phyloP scores from a whole-genome alignment of 257 asterid species.

The Przewalskia tangutica region DNA sequence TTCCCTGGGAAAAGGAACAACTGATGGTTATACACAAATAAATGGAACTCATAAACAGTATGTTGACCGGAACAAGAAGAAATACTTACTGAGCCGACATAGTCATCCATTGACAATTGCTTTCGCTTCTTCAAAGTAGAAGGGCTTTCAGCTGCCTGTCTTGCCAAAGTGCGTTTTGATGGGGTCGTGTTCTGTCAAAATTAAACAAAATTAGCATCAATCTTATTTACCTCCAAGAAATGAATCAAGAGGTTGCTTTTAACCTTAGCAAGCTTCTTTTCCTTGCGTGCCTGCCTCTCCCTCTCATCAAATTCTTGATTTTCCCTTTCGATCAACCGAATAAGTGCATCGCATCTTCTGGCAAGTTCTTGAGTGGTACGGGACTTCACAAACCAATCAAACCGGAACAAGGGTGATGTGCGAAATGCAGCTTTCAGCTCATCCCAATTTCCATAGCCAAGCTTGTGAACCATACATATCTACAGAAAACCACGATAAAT shows the following conservation, averaged over 20 bases:
- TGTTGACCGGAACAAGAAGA: background rate
- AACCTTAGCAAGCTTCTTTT: conserved; percentile 90
- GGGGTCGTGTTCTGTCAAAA: conserved; percentile 42
- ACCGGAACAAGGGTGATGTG: conserved; percentile 83
- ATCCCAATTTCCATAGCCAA: conserved; percentile 99
- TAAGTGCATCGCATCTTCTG: conserved; percentile 94
- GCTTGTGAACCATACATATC: conserved; percentile 99
- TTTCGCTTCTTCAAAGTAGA: conserved; percentile 65
- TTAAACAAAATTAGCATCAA: background rate
- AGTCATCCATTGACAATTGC: conserved; percentile 71
- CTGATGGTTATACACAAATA: background rate
- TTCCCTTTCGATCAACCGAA: conserved; percentile 84
- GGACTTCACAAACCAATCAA: conserved; percentile 98
- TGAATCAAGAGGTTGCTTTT: background rate
- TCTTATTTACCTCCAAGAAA: background rate
- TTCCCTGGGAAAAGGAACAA: conserved; percentile 42
- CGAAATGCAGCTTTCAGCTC: conserved; percentile 97
- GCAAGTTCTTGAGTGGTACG: conserved; percentile 98
- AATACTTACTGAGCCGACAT: conserved; percentile 51
- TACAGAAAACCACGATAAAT: conserved; percentile 10
- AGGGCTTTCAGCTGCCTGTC: conserved; percentile 85
- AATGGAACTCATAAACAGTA: background rate
- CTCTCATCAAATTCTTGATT: conserved; percentile 94
- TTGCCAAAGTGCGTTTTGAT: conserved; percentile 57
- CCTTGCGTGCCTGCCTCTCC: conserved; percentile 98